Evolutionary conservation across 108 stramenopile genomes (phyloP).

Genomic region (Nitzschia sp.): DNA sequence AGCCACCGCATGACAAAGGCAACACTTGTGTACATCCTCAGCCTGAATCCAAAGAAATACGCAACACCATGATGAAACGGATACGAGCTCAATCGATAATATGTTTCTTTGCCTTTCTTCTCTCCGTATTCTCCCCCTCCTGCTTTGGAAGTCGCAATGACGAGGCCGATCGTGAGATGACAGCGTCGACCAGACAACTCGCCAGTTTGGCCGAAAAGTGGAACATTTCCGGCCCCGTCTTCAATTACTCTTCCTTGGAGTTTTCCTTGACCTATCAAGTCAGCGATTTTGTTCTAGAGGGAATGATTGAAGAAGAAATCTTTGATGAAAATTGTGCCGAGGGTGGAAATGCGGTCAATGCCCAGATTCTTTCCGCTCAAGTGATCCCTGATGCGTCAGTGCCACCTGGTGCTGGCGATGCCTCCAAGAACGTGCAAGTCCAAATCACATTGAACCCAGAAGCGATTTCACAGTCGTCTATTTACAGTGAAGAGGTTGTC

Average conservation of each 20-base stretch:
- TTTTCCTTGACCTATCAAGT: background rate
- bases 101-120: no score
- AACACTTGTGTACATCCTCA: no score
- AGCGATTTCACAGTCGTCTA: background rate
- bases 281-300: slow-evolving; percentile 10
- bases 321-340: slow-evolving; percentile 15
- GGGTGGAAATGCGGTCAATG: background rate
- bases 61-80: no score
- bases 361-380: background rate
- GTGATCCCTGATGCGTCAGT: background rate
- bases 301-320: slow-evolving; percentile 1
- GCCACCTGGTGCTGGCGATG: background rate
- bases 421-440: background rate
- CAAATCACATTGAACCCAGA: background rate
- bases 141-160: no score
- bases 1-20: no score
- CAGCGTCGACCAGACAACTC: no score
- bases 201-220: slow-evolving; percentile 9
- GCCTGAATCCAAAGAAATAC: no score
- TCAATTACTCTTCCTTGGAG: background rate
- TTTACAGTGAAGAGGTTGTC: slow-evolving; percentile 1
- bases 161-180: no score
- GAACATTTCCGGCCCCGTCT: slow-evolving; percentile 11
- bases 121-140: no score
- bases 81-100: no score